Percentiles rank a stretch among this genome's conserved stretches.
phyloP scores from a whole-genome alignment of 75 land plant species.

The Pinus albicaulis region DNA sequence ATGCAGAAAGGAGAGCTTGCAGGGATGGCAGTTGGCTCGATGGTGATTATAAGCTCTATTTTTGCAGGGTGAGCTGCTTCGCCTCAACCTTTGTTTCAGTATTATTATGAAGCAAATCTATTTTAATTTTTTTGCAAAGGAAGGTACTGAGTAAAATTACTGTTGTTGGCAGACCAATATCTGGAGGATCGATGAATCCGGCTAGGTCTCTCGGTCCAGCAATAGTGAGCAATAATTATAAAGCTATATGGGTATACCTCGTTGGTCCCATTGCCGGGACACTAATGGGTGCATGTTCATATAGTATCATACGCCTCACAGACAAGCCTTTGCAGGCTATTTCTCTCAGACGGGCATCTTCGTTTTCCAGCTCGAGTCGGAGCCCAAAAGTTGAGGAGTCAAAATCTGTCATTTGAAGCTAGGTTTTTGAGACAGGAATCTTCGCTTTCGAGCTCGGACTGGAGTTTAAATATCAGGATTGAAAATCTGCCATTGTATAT shows the following conservation, averaged over 20 bases:
- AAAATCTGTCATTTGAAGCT: too few relatives aligned
- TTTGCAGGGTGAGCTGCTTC: conserved; percentile 58
- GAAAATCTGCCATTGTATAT: too few relatives aligned
- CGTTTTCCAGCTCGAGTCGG: not conserved
- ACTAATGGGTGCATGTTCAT: conserved; percentile 65
- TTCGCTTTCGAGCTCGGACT: too few relatives aligned
- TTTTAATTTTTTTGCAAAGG: too few relatives aligned
- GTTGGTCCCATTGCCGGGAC: conserved; percentile 62
- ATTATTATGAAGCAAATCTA: not conserved
- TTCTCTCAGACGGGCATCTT: conserved; percentile 17
- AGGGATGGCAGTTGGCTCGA: conserved; percentile 62
- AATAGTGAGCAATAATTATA: conserved; percentile 44
- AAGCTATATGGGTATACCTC: conserved; percentile 64
- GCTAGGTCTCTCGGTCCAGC: conserved; percentile 83
- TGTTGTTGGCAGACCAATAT: conserved; percentile 47
- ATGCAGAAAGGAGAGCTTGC: conserved; percentile 49
- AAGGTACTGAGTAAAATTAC: not conserved
- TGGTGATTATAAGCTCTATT: conserved; percentile 54
- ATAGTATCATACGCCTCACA: conserved; percentile 66
- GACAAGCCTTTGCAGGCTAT: conserved; percentile 48
- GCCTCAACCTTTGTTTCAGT: too few relatives aligned
- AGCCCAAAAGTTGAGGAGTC: too few relatives aligned
- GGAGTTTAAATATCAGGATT: too few relatives aligned
- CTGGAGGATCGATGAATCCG: conserved; percentile 90
- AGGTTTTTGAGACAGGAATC: too few relatives aligned